Evolutionary conservation across 148 eudicot genomes (phyloP).

Genomic region (Fallopia convolvulus): DNA sequence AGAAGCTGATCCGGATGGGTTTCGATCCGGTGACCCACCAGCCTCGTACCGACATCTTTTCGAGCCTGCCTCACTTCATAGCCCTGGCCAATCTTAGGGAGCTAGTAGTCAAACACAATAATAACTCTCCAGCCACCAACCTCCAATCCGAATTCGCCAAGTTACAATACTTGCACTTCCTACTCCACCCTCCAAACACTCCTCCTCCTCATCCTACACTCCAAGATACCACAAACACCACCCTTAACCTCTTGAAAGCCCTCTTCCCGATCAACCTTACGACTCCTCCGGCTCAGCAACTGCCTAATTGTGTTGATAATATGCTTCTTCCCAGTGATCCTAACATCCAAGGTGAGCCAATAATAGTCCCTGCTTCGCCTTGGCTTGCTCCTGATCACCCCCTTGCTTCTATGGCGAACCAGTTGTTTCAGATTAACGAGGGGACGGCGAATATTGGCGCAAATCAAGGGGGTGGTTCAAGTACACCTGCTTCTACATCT

Average conservation of each 20-base stretch:
- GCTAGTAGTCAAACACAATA: conserved; percentile 52
- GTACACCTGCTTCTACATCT: too few relatives aligned
- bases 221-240: background rate
- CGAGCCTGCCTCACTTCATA: conserved; percentile 74
- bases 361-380: too few relatives aligned
- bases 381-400: too few relatives aligned
- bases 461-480: too few relatives aligned
- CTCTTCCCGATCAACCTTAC: background rate
- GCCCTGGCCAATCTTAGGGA: conserved; percentile 81
- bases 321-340: too few relatives aligned
- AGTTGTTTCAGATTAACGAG: too few relatives aligned
- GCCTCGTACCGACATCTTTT: conserved; percentile 75
- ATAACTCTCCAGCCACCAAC: conserved; percentile 54
- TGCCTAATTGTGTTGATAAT: too few relatives aligned
- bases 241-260: background rate
- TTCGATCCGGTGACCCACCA: conserved; percentile 93
- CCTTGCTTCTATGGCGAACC: too few relatives aligned
- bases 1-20: conserved; percentile 96
- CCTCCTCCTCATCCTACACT: background rate
- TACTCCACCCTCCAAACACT: conserved; percentile 39
- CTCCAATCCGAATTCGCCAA: conserved; percentile 69
- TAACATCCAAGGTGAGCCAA: too few relatives aligned
- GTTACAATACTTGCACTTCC: conserved; percentile 56
- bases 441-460: too few relatives aligned
- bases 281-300: too few relatives aligned